Percentiles rank a stretch among this genome's conserved stretches.
These are phyloP conservation scores for Ophiostoma triangulosporum DNA, from an alignment of 2,329 filamentous ascomycete genomes.

Conservation along the genomic window DNA sequence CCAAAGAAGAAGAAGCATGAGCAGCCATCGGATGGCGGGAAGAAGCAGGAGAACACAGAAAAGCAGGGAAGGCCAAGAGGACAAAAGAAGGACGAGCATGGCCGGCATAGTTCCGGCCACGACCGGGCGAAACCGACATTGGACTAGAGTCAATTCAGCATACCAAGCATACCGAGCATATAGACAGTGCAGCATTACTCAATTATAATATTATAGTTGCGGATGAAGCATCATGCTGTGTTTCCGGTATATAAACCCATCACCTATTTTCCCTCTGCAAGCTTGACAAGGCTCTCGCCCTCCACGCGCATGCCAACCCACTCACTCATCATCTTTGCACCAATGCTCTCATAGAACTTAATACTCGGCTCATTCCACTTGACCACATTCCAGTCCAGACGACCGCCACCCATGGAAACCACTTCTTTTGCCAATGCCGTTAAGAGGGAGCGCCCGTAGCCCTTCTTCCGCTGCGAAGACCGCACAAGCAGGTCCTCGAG, in stretches of 20 bases:
- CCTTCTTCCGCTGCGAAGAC: conserved; percentile 53
- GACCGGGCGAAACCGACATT: neutral
- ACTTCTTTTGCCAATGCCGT: conserved; percentile 69
- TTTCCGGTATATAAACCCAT: no score
- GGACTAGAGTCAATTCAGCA: neutral
- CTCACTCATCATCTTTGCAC: conserved; percentile 52
- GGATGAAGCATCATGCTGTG: no score
- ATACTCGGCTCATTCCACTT: conserved; percentile 91
- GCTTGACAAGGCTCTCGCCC: conserved; percentile 45
- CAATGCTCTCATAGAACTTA: conserved; percentile 65
- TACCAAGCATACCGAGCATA: neutral
- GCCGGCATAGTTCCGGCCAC: neutral
- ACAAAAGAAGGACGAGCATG: neutral
- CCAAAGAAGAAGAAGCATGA: neutral
- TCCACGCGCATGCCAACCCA: conserved; percentile 70
- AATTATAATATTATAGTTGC: neutral
- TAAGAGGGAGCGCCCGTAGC: conserved; percentile 68
- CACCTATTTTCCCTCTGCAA: conserved; percentile 28
- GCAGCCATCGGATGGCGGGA: neutral
- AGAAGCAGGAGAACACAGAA: neutral
- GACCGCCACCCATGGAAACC: conserved; percentile 52
- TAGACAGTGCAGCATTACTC: neutral
- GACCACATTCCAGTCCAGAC: conserved; percentile 82
- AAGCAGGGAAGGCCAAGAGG: no score
- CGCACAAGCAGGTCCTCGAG: conserved; percentile 87